These are phyloP conservation scores for Hyaloperonospora brassicae DNA, from an alignment of 352 stramenopile species.

Conservation along the genomic window DNA sequence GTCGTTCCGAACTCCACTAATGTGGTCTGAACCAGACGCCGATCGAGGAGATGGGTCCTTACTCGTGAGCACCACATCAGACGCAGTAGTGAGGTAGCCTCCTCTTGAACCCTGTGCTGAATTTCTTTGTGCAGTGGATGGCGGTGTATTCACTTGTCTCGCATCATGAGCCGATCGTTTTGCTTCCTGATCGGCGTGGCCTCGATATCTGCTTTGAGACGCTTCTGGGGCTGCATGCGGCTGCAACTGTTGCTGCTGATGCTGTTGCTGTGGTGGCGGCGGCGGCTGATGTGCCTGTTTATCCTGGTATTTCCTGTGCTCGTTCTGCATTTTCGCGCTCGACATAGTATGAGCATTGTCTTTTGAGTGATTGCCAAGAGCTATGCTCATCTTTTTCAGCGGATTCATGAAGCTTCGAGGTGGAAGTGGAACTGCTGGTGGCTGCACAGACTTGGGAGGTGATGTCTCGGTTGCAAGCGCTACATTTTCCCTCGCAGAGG, in stretches of 20 bases:
- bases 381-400: slow-evolving; percentile 52
- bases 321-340: slow-evolving; percentile 32
- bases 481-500: slow-evolving; percentile 11
- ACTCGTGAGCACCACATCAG: slow-evolving; percentile 18
- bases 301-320: slow-evolving; percentile 23
- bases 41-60: slow-evolving; percentile 20
- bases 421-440: slow-evolving; percentile 14
- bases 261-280: background rate
- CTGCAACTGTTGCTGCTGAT: slow-evolving; percentile 5
- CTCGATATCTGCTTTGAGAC: slow-evolving; percentile 21
- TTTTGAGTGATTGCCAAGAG: slow-evolving; percentile 35
- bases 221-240: slow-evolving; percentile 13
- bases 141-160: slow-evolving; percentile 15
- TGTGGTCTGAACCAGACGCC: slow-evolving; percentile 16
- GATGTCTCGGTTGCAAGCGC: slow-evolving; percentile 9
- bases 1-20: slow-evolving; percentile 21
- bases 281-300: slow-evolving; percentile 21
- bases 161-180: slow-evolving; percentile 30
- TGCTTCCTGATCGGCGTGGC: slow-evolving; percentile 30
- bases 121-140: slow-evolving; percentile 11
- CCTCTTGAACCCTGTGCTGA: slow-evolving; percentile 17
- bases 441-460: slow-evolving; percentile 20
- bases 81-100: slow-evolving; percentile 10
- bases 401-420: slow-evolving; percentile 47
- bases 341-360: slow-evolving; percentile 29